Evolutionary conservation across 1,284 basidiomycete genomes (phyloP).

Genomic region (Ceratorhiza oryzae-sativae): DNA sequence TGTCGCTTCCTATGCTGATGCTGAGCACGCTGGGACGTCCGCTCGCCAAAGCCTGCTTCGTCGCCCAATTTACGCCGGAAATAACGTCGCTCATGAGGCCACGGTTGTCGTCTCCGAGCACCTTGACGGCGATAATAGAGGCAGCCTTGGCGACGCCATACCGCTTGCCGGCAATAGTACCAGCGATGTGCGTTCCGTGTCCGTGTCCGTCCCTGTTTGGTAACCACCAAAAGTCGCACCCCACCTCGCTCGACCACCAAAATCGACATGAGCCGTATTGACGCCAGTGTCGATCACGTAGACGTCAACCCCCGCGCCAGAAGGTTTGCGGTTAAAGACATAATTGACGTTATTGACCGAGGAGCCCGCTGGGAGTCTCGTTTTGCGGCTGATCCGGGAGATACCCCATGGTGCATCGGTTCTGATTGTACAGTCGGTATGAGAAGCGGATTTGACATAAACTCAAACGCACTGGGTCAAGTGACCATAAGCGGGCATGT

Average conservation of each 20-base stretch:
- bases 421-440: background rate
- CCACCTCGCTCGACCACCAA: conserved; percentile 63
- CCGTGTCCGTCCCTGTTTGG: conserved; percentile 48
- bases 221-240: conserved; percentile 60
- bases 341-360: background rate
- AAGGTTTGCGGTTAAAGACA: conserved; percentile 10
- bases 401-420: conserved; percentile 30
- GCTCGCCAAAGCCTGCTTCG: conserved; percentile 19
- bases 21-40: conserved; percentile 41
- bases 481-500: background rate
- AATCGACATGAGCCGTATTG: conserved; percentile 64
- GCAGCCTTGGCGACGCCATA: conserved; percentile 97
- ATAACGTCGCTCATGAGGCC: conserved; percentile 78
- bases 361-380: background rate
- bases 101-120: conserved; percentile 90
- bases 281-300: conserved; percentile 60
- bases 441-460: background rate
- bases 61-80: conserved; percentile 40
- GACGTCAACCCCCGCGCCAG: conserved; percentile 61
- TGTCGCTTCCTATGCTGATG: conserved; percentile 40
- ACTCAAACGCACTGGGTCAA: background rate
- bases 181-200: conserved; percentile 47
- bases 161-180: conserved; percentile 59
- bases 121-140: conserved; percentile 94
- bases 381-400: conserved; percentile 22